Conservation (phyloP, 1,284 basidiomycete species). For the Cryptococcus sp. region DNA sequence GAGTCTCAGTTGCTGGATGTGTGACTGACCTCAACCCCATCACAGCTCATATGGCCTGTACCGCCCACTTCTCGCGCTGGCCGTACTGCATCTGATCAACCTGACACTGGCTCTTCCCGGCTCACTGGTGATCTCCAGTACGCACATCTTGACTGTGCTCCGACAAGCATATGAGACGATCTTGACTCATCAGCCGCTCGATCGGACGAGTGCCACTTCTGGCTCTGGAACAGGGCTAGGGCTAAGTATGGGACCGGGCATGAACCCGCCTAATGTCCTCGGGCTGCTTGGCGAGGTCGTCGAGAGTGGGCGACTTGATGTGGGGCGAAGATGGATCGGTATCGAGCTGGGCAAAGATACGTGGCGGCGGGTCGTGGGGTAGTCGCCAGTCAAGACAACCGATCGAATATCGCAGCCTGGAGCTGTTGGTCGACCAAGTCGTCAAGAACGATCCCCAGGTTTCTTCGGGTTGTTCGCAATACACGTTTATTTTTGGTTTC, state of each 20-base stretch:
- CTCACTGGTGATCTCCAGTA: constrained; percentile 26
- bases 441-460: too few relatives aligned
- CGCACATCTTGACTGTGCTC: constrained; percentile 39
- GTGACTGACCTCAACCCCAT: not conserved
- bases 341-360: constrained; percentile 15
- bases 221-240: not conserved
- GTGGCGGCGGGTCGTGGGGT: constrained; percentile 21
- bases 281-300: constrained; percentile 31
- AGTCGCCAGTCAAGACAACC: not conserved
- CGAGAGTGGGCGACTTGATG: constrained; percentile 20
- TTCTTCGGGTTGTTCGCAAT: too few relatives aligned
- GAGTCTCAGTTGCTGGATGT: not conserved
- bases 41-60: constrained; percentile 46
- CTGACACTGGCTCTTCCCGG: constrained; percentile 19
- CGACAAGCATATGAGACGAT: constrained; percentile 43
- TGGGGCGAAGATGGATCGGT: constrained; percentile 18
- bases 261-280: not conserved
- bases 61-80: constrained; percentile 46
- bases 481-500: too few relatives aligned
- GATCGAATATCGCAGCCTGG: not conserved
- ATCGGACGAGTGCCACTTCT: constrained; percentile 5
- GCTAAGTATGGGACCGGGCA: not conserved
- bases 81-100: constrained; percentile 41
- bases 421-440: too few relatives aligned
- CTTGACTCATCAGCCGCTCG: constrained; percentile 32